Base-by-base conservation (phyloP, 495 filamentous ascomycete genomes). In the Daldinia loculata region DNA sequence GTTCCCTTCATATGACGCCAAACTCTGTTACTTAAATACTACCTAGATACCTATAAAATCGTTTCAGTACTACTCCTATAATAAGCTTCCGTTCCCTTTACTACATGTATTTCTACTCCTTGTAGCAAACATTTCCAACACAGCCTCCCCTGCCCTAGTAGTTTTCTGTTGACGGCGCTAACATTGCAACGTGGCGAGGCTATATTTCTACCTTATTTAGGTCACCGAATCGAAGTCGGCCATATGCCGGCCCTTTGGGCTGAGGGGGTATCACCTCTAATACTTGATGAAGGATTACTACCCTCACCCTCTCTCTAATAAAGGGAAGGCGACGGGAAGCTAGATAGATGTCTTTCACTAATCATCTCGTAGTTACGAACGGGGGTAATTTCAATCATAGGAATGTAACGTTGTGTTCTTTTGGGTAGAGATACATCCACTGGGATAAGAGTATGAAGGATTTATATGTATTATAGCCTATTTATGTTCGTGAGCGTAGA, bases 401-500 rank as follows among this genome's bases (percentile, higher is more conserved):
- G 4, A 3, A 39, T 26, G 53, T 38, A 29, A n/a, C 17, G 11
- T 11, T 26, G n/a, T 38, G 22, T 22, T 17, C 27, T 24, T 5
- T 9, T 6, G 32, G 32, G 11, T n/a, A 56, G 30, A 38, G 15
- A 56, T 56, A 56, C 17, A 15, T n/a, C 53, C 6, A 26, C 53
- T 17, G 27, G 29, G 29, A 30, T 6, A 30, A 6, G 26, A 27
- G 26, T 27, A 27, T 27, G 26, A 27, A 27, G 4, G 2, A 3
- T 27, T 4, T 27, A 27, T 29, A 29, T 6, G 27, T 29, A 29
- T 29, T 32, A 6, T 32, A 32, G 29, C 27, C 17, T 57, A 39
- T 19, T 17, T 57, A 57, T 19, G 9, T 14, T n/a, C 62, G 36
- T 3, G 62, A 65, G 17, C 22, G 62, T 26, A 65, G 11, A 14